Base-by-base conservation (phyloP, 2,329 filamentous ascomycete species). In the Aspergillus ochraceus region DNA sequence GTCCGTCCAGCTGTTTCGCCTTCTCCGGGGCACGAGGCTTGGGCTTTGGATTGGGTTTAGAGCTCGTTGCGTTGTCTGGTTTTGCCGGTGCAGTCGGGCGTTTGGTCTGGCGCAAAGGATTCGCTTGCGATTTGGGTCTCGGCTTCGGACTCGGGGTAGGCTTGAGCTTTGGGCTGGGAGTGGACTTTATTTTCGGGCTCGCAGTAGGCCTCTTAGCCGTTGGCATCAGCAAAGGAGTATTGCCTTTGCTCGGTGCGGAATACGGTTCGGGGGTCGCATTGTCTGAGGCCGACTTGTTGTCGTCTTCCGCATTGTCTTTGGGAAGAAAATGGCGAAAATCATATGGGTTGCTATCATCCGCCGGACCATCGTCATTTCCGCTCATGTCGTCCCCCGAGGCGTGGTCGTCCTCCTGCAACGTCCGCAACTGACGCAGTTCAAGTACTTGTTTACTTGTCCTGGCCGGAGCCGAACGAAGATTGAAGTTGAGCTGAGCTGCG, bases 401-500 rank as follows among this genome's bases (percentile, higher is more conserved):
- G 19, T 70, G 70, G 29, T 78, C 75, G n/a, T 77, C 73, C 32
- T 71, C 72, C 36, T 72, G 70, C 8, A 74, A 56, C 22, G 72
- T 73, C 29, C 77, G 80, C 42, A 95, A 81, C 61, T 91, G 90
- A 70, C 91, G 88, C 69, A 88, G 83, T 53, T 86, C 83, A 52
- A 85, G 83, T 46, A 96, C 80, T 68, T 83, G 86, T 30, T 85
- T 84, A 55, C 91, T 86, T 56, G 82, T 79, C 68, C 89, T 88
- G 64, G 82, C 84, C 2, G 89, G 90, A 14, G 87, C 87, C 57
- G 84, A 86, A 55, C 85, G 87, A 56, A 97, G 78, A 74, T 97
- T 97, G 88, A 97, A 93, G 70, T 91, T 88, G 76, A 96, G 90
- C 45, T 88, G 88, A n/a, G 88, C 89, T 71, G 91, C 86, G 57